A percentile compares a stretch with the other conserved stretches of the same genome.
Evolutionary conservation across 2,329 filamentous ascomycete genomes (phyloP).

Genomic region (Microascus cirrosus): DNA sequence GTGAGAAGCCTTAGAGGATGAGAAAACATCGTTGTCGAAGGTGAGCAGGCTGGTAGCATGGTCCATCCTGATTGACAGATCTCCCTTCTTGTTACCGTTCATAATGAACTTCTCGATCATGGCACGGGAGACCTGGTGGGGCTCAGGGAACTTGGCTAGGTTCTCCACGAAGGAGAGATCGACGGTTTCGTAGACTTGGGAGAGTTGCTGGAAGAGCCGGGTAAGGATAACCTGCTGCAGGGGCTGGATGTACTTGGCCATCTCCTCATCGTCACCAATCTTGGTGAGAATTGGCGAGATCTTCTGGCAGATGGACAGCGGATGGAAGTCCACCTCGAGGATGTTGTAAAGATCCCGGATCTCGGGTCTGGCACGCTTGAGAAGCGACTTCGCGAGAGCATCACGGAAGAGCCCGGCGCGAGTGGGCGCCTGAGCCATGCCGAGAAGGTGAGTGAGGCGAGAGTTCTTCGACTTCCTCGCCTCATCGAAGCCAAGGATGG

Average conservation of each 20-base stretch:
- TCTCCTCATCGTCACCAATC: slow-evolving; percentile 87
- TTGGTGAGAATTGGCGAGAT: slow-evolving; percentile 91
- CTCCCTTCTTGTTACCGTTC: slow-evolving; percentile 99
- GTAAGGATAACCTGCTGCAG: slow-evolving; percentile 98
- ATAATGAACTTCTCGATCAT: slow-evolving; percentile 99
- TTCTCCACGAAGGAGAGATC: slow-evolving; percentile 88
- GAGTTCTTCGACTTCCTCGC: slow-evolving; percentile 98
- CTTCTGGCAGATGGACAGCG: slow-evolving; percentile 96
- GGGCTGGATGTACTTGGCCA: slow-evolving; percentile 93
- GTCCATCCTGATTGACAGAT: slow-evolving; percentile 90
- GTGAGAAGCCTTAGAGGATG: slow-evolving; percentile 85
- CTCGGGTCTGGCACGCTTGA: slow-evolving; percentile 85
- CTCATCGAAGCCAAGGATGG: slow-evolving; percentile 93
- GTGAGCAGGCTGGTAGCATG: slow-evolving; percentile 91
- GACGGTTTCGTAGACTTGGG: slow-evolving; percentile 97
- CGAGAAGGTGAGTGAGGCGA: slow-evolving; percentile 86
- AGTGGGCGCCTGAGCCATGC: slow-evolving; percentile 83
- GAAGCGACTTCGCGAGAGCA: slow-evolving; percentile 84
- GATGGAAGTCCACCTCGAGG: slow-evolving; percentile 97
- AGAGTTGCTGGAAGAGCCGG: slow-evolving; percentile 95
- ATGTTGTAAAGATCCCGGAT: slow-evolving; percentile 98
- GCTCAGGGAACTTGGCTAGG: slow-evolving; percentile 90
- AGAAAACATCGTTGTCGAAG: slow-evolving; percentile 97
- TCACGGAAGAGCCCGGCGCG: slow-evolving; percentile 90
- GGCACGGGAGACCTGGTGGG: slow-evolving; percentile 80